Evolutionary conservation across 495 filamentous ascomycete genomes (phyloP).

Genomic region (Corynascus novoguineensis): DNA sequence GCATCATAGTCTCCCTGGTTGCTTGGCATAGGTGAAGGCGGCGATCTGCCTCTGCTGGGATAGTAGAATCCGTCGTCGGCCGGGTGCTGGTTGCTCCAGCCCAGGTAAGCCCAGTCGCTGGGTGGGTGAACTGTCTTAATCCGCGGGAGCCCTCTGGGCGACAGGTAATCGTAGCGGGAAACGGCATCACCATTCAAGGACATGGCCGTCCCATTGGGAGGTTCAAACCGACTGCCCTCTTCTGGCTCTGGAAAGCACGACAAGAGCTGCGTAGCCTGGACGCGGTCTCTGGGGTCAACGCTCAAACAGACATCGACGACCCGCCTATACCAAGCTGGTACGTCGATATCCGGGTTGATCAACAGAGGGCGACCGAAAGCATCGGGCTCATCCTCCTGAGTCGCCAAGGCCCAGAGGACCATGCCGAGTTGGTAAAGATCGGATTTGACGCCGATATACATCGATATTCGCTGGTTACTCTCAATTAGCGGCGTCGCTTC

Average conservation of each 20-base stretch:
- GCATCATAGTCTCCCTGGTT: slow-evolving; percentile 30
- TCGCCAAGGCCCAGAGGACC: slow-evolving; percentile 91
- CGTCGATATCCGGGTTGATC: slow-evolving; percentile 34
- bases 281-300: slow-evolving; percentile 38
- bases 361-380: slow-evolving; percentile 64
- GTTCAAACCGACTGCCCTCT: slow-evolving; percentile 25
- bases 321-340: slow-evolving; percentile 40
- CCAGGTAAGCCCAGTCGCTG: slow-evolving; percentile 31
- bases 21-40: slow-evolving; percentile 40
- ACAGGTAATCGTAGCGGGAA: slow-evolving; percentile 29
- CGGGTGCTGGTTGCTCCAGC: slow-evolving; percentile 13
- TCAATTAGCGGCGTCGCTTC: slow-evolving; percentile 84
- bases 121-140: slow-evolving; percentile 31
- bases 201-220: slow-evolving; percentile 22
- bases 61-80: slow-evolving; percentile 36
- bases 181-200: slow-evolving; percentile 31
- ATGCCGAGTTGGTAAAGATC: slow-evolving; percentile 95
- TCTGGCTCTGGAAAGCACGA: slow-evolving; percentile 35
- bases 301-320: slow-evolving; percentile 44
- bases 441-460: slow-evolving; percentile 98
- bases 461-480: slow-evolving; percentile 86
- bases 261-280: slow-evolving; percentile 40
- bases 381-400: slow-evolving; percentile 86
- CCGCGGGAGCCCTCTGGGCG: slow-evolving; percentile 21
- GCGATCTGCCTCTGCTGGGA: slow-evolving; percentile 41